Base-by-base conservation (phyloP, 169 alveolate genomes). In the Sarcocystis neurona region DNA sequence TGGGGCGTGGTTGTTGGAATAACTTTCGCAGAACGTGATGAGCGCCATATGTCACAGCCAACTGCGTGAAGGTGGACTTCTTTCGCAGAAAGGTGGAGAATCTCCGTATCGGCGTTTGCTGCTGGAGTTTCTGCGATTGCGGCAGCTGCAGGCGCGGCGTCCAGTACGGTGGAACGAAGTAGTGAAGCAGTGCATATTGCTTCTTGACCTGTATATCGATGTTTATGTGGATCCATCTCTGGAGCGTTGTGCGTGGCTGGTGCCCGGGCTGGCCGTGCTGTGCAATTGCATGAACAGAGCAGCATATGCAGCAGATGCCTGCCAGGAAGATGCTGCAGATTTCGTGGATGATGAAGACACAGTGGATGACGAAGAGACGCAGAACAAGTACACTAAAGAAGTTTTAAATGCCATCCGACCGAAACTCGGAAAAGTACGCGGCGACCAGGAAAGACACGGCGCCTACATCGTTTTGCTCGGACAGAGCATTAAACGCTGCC, bases 381-480 rank as follows among this genome's bases (percentile, higher is more conserved):
- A 88, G 74, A 79, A 88, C 68, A 43, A 53, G 12, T 82, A 93
- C 85, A 93, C 94, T 89, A 95, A 94, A 68, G 92, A 94, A 39
- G 97, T 95, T 30, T 91, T 95, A 10, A 95, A 94, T 85, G 92
- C 94, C 48, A 94, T 95, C 39, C 41, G 97, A 20, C 94, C 96
- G 58, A 95, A 95, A 87, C 87, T 95, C 85, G 97, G 97, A 0
- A 90, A 95, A 47, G 96, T 95, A 56, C 80, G 97, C 68, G 97
- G 97, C 41, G 97, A 95, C 43, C 97, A 95, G 41, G 95, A 93
- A 30, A 58, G 97, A 34, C 97, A 95, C 58, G 95, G 97, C 12
- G 97, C 97, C 23, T 95, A 95, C 74, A 92, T 95, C 41, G 94
- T 95, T 37, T 86, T 95, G 48, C 93, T 95, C 53, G 96, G 96